These are phyloP conservation scores for Eucalyptus regnans DNA, from an alignment of 345 rosid genomes.

Conservation along the genomic window DNA sequence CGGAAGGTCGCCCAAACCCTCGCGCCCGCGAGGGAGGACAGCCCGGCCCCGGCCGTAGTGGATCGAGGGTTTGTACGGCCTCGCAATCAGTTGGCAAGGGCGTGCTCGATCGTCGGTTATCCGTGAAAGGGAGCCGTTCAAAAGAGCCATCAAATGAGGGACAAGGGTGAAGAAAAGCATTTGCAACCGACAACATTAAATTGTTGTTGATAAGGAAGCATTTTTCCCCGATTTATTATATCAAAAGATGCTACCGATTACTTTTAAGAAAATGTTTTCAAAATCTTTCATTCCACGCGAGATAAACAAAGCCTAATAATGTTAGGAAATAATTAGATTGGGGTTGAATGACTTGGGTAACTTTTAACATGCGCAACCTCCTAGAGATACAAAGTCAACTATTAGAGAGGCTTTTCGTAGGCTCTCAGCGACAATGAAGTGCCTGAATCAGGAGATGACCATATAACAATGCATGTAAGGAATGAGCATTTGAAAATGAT, in stretches of 20 bases:
- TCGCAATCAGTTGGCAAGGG: neutral
- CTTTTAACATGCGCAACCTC: neutral
- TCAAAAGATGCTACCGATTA: neutral
- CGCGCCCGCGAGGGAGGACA: neutral
- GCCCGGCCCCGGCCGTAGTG: neutral
- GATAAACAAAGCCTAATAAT: neutral
- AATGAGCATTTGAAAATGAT: neutral
- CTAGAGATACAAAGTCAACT: neutral
- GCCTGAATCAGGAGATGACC: neutral
- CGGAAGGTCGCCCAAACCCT: neutral
- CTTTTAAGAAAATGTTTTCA: neutral
- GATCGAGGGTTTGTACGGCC: neutral
- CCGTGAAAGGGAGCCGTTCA: neutral
- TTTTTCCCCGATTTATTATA: neutral
- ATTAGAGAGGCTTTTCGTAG: neutral
- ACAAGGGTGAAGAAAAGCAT: neutral
- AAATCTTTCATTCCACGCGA: neutral
- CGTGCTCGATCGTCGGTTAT: neutral
- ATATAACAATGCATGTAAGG: neutral
- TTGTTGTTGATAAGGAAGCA: neutral
- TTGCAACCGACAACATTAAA: fast-evolving
- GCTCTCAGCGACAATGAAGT: neutral
- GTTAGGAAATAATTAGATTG: neutral
- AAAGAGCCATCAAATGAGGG: neutral
- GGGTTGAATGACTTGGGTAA: neutral